Conservation (phyloP, 257 asterid species). For the Nicotiana undulata region DNA sequence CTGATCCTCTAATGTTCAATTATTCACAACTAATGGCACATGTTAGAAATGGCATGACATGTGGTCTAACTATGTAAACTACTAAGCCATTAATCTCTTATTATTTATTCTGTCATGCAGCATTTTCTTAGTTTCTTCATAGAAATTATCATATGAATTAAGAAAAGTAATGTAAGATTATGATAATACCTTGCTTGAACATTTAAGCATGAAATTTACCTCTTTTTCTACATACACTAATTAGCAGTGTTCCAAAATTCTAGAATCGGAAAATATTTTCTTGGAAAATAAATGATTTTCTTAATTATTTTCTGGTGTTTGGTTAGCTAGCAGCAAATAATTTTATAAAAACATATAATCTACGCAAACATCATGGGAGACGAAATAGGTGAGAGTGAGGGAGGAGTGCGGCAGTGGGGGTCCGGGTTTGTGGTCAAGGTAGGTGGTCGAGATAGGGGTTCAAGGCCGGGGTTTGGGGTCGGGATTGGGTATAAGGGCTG, state of each 20-base stretch:
- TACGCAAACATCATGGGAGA: no score
- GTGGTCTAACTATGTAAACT: not conserved
- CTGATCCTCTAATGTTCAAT: not conserved
- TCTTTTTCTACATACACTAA: not conserved
- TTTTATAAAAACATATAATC: no score
- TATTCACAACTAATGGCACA: not conserved
- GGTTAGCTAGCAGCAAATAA: no score
- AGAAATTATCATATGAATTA: not conserved
- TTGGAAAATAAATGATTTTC: no score
- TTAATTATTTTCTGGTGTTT: no score
- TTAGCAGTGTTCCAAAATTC: not conserved
- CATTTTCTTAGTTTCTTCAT: not conserved
- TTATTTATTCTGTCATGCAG: not conserved
- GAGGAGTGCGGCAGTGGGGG: no score
- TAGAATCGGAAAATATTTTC: not conserved
- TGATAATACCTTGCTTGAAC: not conserved
- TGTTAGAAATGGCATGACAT: not conserved
- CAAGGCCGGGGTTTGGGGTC: no score
- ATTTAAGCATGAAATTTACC: not conserved
- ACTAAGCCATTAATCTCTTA: not conserved
- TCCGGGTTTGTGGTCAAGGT: no score
- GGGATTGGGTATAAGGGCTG: no score
- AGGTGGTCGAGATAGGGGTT: no score
- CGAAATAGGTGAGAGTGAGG: no score
- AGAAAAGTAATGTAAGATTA: not conserved